Base-by-base conservation (phyloP, 2,329 filamentous ascomycete species). In the Colletotrichum horii region DNA sequence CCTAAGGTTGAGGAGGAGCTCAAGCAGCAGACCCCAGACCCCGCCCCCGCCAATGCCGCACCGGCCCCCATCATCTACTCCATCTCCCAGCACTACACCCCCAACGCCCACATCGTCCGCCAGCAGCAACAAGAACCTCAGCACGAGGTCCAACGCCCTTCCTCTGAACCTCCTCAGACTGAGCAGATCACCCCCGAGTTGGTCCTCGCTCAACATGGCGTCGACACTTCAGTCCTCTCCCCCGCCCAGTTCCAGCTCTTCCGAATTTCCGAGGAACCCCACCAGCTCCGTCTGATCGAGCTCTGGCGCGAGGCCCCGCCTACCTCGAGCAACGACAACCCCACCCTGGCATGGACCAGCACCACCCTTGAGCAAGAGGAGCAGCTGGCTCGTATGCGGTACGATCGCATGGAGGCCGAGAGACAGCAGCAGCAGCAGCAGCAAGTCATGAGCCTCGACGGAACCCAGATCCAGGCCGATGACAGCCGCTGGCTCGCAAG, bases 301-400 rank as follows among this genome's bases (percentile, higher is more conserved):
- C 91, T 98, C 19, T 98, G 96, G 96, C 93, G 92, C 75, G 95
- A 96, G 78, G 95, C 92, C 74, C 94, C 94, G 26, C 94, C 94
- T 0, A 90, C 88, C 56, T 91, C 90, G 77, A 86, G 83, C 74
- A 87, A 86, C 65, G 89, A 90, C 70, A 90, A 91, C 78, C 86
- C 88, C 4, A 85, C 88, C 12, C 82, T 91, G 12, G 88, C 89
- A 5, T 90, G 88, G 88, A 87, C 83, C 76, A 88, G 83, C 80
- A 91, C 89, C 1, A 89, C 86, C 1, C 79, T 92, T 22, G 88
- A 91, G 78, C 88, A 92, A 71, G 90, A 93, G 81, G 87, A 92
- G 83, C 81, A 89, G 69, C 84, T 94, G 80, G 92, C 92, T 79
- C 81, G 88, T 76, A 82, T 92, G 74, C 89, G 94, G 61, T 94